Percentiles rank a stretch among this genome's conserved stretches.
These are phyloP conservation scores for Auxenochlorella pyrenoidosa DNA, from an alignment of 139 green algal genomes.

Conservation along the genomic window DNA sequence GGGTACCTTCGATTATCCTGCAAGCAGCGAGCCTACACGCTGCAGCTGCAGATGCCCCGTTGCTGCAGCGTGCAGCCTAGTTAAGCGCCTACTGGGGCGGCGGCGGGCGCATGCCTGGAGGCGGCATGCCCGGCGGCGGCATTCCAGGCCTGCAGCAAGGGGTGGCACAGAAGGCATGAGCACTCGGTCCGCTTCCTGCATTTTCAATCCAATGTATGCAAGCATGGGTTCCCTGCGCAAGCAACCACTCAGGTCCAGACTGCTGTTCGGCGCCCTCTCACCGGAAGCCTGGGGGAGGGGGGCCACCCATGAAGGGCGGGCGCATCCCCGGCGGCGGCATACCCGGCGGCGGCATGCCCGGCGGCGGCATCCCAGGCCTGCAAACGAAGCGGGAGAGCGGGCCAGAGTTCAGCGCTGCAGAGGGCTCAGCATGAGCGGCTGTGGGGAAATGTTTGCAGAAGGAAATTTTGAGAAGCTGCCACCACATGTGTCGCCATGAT, in stretches of 20 bases:
- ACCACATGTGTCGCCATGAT: too few relatives aligned
- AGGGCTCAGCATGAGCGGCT: neutral
- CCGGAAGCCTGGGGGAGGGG: constrained; percentile 34
- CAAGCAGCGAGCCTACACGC: neutral
- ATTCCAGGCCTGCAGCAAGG: constrained; percentile 58
- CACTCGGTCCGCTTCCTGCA: neutral
- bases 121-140: constrained; percentile 51
- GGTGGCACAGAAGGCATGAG: neutral
- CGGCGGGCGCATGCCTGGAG: constrained; percentile 41
- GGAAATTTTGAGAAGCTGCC: too few relatives aligned
- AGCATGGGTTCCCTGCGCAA: too few relatives aligned
- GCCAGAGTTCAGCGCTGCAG: too few relatives aligned
- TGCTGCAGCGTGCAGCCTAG: neutral
- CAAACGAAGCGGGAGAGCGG: neutral
- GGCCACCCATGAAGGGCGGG: constrained; percentile 2
- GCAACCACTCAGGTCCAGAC: too few relatives aligned
- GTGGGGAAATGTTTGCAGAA: too few relatives aligned
- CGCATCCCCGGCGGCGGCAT: constrained; percentile 50
- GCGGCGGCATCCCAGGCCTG: constrained; percentile 45
- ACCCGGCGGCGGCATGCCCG: constrained; percentile 38
- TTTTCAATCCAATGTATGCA: too few relatives aligned
- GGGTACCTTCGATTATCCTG: too few relatives aligned
- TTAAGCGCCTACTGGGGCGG: constrained; percentile 35
- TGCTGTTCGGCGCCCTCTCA: neutral
- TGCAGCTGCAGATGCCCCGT: neutral